A percentile compares a stretch with the other conserved stretches of the same genome.
phyloP scores from a whole-genome alignment of 371 early-diverging fungal genomes.

The Saksenaea oblongispora region DNA sequence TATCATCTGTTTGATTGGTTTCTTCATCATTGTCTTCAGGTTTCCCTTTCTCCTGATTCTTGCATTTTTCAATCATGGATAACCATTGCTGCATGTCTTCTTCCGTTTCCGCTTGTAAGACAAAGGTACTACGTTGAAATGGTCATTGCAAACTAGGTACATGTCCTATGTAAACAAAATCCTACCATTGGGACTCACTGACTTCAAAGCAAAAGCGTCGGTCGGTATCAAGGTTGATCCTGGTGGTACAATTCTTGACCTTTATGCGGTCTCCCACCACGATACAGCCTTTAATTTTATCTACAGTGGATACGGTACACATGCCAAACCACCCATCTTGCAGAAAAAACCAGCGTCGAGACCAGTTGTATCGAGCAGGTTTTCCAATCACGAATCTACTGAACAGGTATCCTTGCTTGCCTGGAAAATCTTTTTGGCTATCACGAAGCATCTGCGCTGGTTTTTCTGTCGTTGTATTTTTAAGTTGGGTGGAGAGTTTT shows the following conservation, averaged over 20 bases:
- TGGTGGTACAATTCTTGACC: conserved; percentile 51
- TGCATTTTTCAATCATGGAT: conserved; percentile 48
- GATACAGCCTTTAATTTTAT: conserved; percentile 57
- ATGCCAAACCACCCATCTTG: conserved; percentile 59
- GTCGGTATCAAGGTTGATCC: conserved; percentile 53
- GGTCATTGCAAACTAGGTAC: conserved; percentile 6
- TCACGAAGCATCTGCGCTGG: neutral
- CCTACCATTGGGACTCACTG: conserved; percentile 46
- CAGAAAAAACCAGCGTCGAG: conserved; percentile 60
- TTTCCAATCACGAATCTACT: conserved; percentile 25
- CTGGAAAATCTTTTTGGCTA: neutral
- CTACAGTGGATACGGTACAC: conserved; percentile 45
- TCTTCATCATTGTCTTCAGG: neutral
- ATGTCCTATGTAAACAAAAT: neutral
- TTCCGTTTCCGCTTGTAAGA: conserved; percentile 71
- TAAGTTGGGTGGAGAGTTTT: neutral
- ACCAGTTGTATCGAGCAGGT: conserved; percentile 44
- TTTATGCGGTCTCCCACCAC: conserved; percentile 51
- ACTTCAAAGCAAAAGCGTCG: conserved; percentile 75
- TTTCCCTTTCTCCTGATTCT: conserved; percentile 16
- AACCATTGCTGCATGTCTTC: conserved; percentile 71
- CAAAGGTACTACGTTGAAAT: conserved; percentile 21
- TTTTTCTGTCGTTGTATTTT: neutral
- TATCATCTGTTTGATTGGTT: neutral
- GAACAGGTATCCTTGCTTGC: conserved; percentile 42